A percentile compares a stretch with the other conserved stretches of the same genome.
Evolutionary conservation across 73 alveolate species (phyloP).

Genomic region (Durusdinium trenchii): DNA sequence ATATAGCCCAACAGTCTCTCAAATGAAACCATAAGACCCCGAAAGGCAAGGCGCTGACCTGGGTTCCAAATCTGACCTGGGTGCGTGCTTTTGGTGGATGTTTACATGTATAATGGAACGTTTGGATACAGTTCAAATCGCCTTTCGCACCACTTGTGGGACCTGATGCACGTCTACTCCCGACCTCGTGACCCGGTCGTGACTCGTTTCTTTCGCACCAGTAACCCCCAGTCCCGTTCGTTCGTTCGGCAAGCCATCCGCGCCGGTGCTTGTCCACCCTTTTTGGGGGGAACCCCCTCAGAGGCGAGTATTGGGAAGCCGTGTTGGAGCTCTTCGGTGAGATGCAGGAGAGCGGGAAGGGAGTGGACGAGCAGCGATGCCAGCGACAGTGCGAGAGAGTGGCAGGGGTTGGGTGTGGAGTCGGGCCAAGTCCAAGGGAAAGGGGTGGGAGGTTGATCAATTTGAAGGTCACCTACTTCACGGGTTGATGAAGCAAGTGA

Average conservation of each 20-base stretch:
- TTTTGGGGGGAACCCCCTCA: not conserved
- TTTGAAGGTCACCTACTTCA: not conserved
- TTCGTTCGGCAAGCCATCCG: no score
- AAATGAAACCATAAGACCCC: no score
- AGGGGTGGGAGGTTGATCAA: not conserved
- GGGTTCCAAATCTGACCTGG: no score
- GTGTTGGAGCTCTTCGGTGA: slow-evolving; percentile 78
- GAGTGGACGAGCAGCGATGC: not conserved
- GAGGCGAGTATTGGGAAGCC: slow-evolving; percentile 61
- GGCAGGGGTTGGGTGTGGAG: not conserved
- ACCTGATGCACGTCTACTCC: not conserved
- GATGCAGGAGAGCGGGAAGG: slow-evolving; percentile 39
- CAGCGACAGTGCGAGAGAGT: not conserved
- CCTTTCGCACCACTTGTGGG: no score
- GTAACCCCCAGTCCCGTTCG: not conserved
- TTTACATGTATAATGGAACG: not conserved
- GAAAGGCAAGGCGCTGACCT: no score
- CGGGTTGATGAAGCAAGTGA: not conserved
- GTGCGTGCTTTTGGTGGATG: no score
- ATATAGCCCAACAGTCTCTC: no score
- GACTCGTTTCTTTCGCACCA: no score
- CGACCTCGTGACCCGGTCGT: not conserved
- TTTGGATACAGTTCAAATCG: not conserved
- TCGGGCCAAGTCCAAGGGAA: not conserved
- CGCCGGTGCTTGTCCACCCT: not conserved